These are phyloP conservation scores for Aotearoamyces nothofagi DNA, from an alignment of 2,329 filamentous ascomycete species.

Conservation along the genomic window DNA sequence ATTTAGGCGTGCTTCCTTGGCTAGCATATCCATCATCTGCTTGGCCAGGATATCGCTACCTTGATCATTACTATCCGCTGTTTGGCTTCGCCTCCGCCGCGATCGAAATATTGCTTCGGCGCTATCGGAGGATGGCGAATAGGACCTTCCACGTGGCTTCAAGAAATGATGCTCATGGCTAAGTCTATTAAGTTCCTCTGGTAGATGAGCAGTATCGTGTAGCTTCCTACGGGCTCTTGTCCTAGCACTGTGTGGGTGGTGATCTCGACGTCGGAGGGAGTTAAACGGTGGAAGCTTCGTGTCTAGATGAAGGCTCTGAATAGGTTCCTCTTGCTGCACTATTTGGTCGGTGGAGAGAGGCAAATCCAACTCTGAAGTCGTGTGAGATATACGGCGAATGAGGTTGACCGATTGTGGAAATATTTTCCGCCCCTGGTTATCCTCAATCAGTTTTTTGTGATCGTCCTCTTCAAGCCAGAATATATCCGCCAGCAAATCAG, in stretches of 20 bases:
- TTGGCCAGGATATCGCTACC: conserved; percentile 40
- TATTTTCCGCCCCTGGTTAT: conserved; percentile 60
- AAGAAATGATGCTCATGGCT: conserved; percentile 34
- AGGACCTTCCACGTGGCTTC: conserved; percentile 34
- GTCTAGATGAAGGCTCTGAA: conserved; percentile 14
- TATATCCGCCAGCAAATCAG: conserved; percentile 76
- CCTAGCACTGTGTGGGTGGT: conserved; percentile 31
- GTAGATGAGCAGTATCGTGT: conserved; percentile 37
- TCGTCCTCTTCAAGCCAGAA: conserved; percentile 78
- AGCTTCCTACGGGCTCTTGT: conserved; percentile 46
- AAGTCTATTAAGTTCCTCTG: conserved; percentile 40
- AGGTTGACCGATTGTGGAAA: conserved; percentile 33
- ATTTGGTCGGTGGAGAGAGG: too few species aligned
- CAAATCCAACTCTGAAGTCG: conserved; percentile 17
- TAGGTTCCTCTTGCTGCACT: conserved; percentile 7
- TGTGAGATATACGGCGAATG: conserved; percentile 19
- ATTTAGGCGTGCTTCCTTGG: conserved; percentile 29
- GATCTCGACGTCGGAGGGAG: conserved; percentile 13
- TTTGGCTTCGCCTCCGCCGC: conserved; percentile 25
- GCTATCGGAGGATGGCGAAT: conserved; percentile 45
- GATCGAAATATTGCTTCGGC: conserved; percentile 25
- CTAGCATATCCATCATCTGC: conserved; percentile 46
- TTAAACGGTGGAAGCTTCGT: conserved; percentile 19
- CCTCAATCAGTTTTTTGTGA: conserved; percentile 70
- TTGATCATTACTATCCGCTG: conserved; percentile 26